Percentiles rank a stretch among this genome's conserved stretches.
Evolutionary conservation across 129 eudicot genomes (phyloP).

Genomic region (Flaveria sonorensis): DNA sequence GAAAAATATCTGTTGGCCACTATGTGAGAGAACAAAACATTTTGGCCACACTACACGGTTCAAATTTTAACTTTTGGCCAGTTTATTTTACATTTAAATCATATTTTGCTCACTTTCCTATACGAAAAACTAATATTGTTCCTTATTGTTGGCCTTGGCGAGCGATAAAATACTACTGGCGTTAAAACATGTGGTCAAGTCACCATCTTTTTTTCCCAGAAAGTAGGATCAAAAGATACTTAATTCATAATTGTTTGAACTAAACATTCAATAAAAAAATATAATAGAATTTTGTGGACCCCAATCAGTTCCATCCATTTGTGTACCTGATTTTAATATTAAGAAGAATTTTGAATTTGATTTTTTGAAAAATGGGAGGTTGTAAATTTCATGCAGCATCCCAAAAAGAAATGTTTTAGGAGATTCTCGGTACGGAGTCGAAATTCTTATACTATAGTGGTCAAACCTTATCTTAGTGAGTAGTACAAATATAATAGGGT

Average conservation of each 20-base stretch:
- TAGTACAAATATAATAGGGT: background rate
- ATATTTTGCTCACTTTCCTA: background rate
- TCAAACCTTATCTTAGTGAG: constrained; percentile 1
- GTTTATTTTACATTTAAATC: background rate
- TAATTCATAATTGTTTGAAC: background rate
- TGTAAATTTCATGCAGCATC: background rate
- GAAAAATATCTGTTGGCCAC: background rate
- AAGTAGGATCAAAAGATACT: background rate
- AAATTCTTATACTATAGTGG: background rate
- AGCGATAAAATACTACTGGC: background rate
- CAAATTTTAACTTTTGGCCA: background rate
- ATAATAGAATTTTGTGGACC: constrained; percentile 4
- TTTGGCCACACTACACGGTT: background rate
- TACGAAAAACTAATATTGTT: background rate
- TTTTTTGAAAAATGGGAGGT: background rate
- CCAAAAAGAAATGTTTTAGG: background rate
- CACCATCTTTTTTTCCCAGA: background rate
- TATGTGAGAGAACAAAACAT: constrained; percentile 3
- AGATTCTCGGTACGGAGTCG: background rate
- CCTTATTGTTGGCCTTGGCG: background rate
- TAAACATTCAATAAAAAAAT: background rate
- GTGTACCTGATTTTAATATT: background rate
- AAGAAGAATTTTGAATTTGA: background rate
- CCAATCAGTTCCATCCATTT: background rate
- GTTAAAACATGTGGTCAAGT: background rate